Evolutionary conservation across 192 early-diverging fungal genomes (phyloP).

Genomic region (Backusella luteola): DNA sequence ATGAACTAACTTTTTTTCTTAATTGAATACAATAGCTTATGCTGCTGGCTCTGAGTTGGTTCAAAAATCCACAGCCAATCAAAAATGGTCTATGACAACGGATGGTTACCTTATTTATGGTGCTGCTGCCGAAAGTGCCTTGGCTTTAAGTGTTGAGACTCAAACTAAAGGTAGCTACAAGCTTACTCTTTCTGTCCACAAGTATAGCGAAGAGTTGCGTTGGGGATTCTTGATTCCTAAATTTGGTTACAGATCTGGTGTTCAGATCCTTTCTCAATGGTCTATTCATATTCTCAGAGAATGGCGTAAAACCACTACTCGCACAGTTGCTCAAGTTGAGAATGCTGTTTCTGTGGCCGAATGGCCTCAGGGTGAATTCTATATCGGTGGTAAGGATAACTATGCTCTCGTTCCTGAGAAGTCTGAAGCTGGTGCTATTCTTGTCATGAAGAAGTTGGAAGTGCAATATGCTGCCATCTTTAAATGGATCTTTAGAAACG

Average conservation of each 20-base stretch:
- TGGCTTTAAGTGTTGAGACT: conserved; percentile 1
- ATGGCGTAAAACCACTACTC: conserved; percentile 12
- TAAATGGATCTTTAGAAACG: conserved; percentile 25
- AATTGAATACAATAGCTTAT: background rate
- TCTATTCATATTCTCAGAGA: conserved; percentile 19
- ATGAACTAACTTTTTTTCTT: background rate
- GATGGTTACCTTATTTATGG: conserved; percentile 30
- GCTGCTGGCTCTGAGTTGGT: conserved; percentile 11
- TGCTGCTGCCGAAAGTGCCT: background rate
- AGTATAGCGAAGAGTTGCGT: conserved; percentile 16
- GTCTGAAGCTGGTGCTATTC: conserved; percentile 11
- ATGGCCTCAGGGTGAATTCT: conserved; percentile 29
- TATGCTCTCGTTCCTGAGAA: conserved; percentile 13
- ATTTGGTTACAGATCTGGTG: conserved; percentile 6
- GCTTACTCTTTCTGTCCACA: background rate
- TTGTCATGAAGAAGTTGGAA: conserved; percentile 13
- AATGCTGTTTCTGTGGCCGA: background rate
- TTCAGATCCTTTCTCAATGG: conserved; percentile 24
- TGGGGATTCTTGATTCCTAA: conserved; percentile 34
- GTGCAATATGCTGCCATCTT: conserved; percentile 3
- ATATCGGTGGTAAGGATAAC: conserved; percentile 16
- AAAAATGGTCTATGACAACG: conserved; percentile 26
- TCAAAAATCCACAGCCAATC: conserved; percentile 12
- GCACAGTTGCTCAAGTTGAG: background rate
- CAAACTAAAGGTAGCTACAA: background rate